Evolutionary conservation across 495 filamentous ascomycete species (phyloP), one percentile per base, ranked within the genome.

Genomic region (Lentithecium fluviatile): DNA sequence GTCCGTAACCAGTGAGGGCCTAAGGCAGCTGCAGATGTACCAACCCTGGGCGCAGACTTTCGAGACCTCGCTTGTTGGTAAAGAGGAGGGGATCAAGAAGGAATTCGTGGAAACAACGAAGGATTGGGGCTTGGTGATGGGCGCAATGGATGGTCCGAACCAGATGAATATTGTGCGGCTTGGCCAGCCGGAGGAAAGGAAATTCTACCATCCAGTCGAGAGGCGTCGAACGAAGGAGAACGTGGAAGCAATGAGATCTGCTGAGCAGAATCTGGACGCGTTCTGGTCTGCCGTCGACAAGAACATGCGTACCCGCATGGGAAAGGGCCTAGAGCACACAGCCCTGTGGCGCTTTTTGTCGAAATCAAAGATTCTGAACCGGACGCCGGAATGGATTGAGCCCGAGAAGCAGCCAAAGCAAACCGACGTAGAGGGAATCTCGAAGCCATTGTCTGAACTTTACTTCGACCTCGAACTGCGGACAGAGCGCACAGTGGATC

Each of bases 321-420:
- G 34, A 8, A 23, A 24, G 17, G 52, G 42, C 20, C 17, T 43
- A n/a, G n/a, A 55, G 11, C 2, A 26, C 11, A 50, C 45, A 15
- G 43, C 26, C 2, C 40, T 57, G 20, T 23, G 45, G 11, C 32
- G 3, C 3, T 64, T 80, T 8, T 66, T 73, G n/a, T 64, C 73
- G 19, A 26, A 60, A 0, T 71, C 10, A 12, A 40, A 74, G 12
- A 66, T 57, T 8, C 43, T 82, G 6, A 74, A 78, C 45, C 72
- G 81, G 13, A 84, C 81, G 0, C 72, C 76, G 2, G 75, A 76
- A 25, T 83, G 80, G 79, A 69, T 74, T 21, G 77, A 77, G 36
- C 73, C 77, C 26, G 49, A 32, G 29, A 32, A 37, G 37, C 69
- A 67, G 19, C 19, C 24, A 12, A 10, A 46, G 15, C 26, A 59